Evolutionary conservation across 768 basidiomycete species (phyloP).

Genomic region (Lactifluus echinatus): DNA sequence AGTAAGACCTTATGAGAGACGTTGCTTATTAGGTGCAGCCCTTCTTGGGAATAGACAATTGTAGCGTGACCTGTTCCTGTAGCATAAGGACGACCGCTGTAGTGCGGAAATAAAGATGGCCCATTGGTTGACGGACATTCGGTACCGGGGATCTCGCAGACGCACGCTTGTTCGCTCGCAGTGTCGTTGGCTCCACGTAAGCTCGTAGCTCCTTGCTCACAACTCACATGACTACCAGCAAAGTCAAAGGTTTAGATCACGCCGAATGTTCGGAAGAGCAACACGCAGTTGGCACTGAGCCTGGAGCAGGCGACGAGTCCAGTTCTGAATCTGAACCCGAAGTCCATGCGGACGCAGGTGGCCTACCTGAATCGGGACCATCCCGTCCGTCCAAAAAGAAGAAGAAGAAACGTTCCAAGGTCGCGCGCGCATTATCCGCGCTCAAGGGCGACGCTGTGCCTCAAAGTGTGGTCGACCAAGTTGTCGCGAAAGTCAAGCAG

Average conservation of each 20-base stretch:
- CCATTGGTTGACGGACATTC: no score
- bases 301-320: not conserved
- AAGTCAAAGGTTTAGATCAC: conserved; percentile 4
- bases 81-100: no score
- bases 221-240: conserved; percentile 4
- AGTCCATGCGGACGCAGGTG: not conserved
- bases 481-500: conserved; percentile 48
- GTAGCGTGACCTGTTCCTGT: no score
- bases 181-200: not conserved
- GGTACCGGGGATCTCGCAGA: no score
- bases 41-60: no score
- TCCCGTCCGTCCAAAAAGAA: conserved; percentile 60
- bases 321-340: conserved; percentile 7
- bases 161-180: not conserved
- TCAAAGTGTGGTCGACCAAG: conserved; percentile 56
- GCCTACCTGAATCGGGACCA: conserved; percentile 23
- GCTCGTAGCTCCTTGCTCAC: not conserved
- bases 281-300: not conserved
- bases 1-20: no score
- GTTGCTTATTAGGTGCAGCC: not conserved
- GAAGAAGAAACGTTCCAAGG: conserved; percentile 83
- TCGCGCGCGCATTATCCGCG: conserved; percentile 41
- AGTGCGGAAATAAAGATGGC: no score
- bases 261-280: not conserved
- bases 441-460: conserved; percentile 50